Conservation (phyloP, 2,329 filamentous ascomycete genomes). For the Fonsecaea multimorphosa region DNA sequence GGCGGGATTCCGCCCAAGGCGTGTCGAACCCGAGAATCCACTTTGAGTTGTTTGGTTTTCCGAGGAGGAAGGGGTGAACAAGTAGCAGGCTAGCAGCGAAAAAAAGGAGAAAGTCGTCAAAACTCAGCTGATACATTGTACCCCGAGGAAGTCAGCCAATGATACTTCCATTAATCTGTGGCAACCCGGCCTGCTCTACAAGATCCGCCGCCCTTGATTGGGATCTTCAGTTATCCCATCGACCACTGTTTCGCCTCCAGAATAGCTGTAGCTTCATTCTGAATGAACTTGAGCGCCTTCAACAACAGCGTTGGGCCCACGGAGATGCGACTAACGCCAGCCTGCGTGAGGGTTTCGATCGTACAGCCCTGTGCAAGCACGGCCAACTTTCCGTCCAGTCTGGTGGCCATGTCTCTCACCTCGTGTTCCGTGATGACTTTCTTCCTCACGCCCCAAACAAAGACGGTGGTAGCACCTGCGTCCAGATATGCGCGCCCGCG, state of each 20-base stretch:
- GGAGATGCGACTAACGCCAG: constrained; percentile 63
- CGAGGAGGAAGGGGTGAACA: not conserved
- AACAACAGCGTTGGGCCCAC: constrained; percentile 53
- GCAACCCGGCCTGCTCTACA: not conserved
- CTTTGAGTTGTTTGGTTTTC: not conserved
- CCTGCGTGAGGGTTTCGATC: constrained; percentile 49
- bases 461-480: constrained; percentile 65
- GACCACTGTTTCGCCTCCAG: constrained; percentile 4
- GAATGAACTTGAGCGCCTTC: constrained; percentile 3
- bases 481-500: constrained; percentile 64
- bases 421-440: constrained; percentile 57
- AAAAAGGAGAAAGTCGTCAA: not conserved
- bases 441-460: constrained; percentile 61
- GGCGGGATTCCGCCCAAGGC: not conserved
- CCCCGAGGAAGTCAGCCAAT: not conserved
- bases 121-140: not conserved
- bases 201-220: not conserved
- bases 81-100: not conserved
- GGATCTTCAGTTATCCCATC: not conserved
- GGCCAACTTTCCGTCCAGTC: constrained; percentile 55
- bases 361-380: constrained; percentile 36
- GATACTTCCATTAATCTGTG: not conserved
- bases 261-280: constrained; percentile 6
- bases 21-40: not conserved
- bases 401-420: constrained; percentile 57